Base-by-base conservation (phyloP, 192 early-diverging fungal genomes). In the Chytriomyces confervae region DNA sequence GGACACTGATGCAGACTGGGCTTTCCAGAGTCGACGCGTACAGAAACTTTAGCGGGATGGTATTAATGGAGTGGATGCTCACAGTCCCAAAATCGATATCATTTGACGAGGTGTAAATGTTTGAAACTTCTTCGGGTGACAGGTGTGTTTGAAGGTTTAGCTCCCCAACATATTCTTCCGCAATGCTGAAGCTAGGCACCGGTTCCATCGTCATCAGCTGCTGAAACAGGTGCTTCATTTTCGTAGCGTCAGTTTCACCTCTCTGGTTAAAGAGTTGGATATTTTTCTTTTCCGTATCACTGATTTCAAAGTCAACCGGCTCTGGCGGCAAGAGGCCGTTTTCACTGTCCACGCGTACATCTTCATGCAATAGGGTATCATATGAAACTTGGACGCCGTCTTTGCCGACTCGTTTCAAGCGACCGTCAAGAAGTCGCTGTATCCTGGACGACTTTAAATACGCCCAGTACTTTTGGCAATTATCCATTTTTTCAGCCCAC, bases 261-360 rank as follows among this genome's bases (percentile, higher is more conserved):
- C 36, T 36, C 4, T 36, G 36, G 20, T 57, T 57, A n/a, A 20
- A 13, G 1, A 57, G 20, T n/a, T n/a, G 13, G 13, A n/a, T 20
- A 20, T 1, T n/a, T 5, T 57, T 57, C 16, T 13, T 13, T 57
- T 57, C 16, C 13, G 20, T 57, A 5, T 57, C 53, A 57, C 20
- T 57, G 60, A 45, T n/a, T 10, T 27, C 27, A 20, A 44, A 83
- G 53, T 88, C 84, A 13, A 72, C 50, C 11, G 82, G 83, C 53
- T 88, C 84, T 13, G 81, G 82, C 23, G 82, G 69, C n/a, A 79
- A 7, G 6, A 83, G 75, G 0, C 83, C 84, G 47, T 80, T 84
- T 36, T 85, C 73, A 27, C 66, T 49, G 61, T 86, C 83, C 20
- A 82, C 45, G 7, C 65, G 65, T 13, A 16, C n/a, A 18, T 57